These are phyloP conservation scores for Thelephora aurantiotincta DNA, from an alignment of 768 basidiomycete genomes.

Conservation along the genomic window DNA sequence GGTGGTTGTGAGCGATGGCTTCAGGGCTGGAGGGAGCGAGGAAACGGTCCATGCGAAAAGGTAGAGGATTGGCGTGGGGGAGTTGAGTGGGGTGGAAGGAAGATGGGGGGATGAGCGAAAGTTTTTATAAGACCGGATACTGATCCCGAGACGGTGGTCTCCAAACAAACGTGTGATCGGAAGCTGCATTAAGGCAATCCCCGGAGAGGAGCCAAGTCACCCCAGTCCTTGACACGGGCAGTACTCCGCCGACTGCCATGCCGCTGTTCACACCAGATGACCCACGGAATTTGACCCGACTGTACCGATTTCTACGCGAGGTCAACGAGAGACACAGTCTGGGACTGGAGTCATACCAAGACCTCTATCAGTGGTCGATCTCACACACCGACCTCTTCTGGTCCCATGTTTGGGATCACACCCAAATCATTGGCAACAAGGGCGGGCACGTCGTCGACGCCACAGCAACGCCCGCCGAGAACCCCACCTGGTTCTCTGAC, in stretches of 20 bases:
- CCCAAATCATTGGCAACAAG: constrained; percentile 46
- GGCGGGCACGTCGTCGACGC: constrained; percentile 46
- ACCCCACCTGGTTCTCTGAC: constrained; percentile 59
- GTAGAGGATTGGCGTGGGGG: constrained; percentile 3
- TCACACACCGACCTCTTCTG: constrained; percentile 51
- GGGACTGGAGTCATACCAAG: constrained; percentile 37
- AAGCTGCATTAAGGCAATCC: not conserved
- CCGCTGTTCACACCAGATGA: constrained; percentile 28
- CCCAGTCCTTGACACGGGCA: no score
- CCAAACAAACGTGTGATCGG: not conserved
- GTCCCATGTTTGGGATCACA: constrained; percentile 60
- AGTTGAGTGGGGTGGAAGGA: not conserved
- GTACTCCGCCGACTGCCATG: constrained; percentile 9
- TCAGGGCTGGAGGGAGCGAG: constrained; percentile 63
- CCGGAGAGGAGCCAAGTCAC: not conserved
- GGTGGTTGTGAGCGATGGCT: constrained; percentile 51
- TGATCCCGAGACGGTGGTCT: not conserved
- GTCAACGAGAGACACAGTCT: constrained; percentile 36
- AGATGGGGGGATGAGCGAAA: constrained; percentile 1
- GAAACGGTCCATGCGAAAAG: constrained; percentile 45
- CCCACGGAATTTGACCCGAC: constrained; percentile 25
- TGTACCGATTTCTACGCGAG: constrained; percentile 31
- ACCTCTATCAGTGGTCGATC: constrained; percentile 57
- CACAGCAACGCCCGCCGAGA: constrained; percentile 34
- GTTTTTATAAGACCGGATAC: not conserved